A percentile compares a stretch with the other conserved stretches of the same genome.
Evolutionary conservation across 2,329 filamentous ascomycete genomes (phyloP).

Genomic region (Elsinoe ampelina): DNA sequence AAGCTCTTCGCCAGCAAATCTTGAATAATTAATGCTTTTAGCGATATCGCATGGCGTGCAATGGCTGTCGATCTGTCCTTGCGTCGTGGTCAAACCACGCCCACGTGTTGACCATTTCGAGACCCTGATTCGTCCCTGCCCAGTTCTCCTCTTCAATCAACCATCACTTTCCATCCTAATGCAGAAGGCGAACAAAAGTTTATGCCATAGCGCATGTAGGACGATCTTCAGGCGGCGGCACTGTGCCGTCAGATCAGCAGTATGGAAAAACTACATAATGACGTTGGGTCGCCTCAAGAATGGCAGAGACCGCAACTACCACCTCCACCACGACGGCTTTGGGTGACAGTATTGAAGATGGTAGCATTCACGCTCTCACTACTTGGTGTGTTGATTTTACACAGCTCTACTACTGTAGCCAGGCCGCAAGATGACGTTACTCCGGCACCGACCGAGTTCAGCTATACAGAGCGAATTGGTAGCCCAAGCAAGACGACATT

Average conservation of each 20-base stretch:
- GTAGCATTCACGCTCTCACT: background rate
- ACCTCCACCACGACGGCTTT: background rate
- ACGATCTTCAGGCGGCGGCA: background rate
- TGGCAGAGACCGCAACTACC: background rate
- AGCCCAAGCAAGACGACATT: constrained; percentile 8
- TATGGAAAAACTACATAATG: constrained; percentile 6
- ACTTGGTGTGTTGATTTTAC: background rate
- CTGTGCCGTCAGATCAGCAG: background rate
- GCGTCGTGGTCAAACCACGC: background rate
- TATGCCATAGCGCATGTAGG: constrained; percentile 2
- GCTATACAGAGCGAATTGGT: background rate
- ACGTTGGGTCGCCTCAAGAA: background rate
- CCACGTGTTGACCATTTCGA: background rate
- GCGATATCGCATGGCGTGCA: background rate
- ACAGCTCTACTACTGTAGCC: background rate
- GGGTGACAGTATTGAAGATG: background rate
- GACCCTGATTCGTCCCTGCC: constrained; percentile 3
- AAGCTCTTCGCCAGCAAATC: background rate
- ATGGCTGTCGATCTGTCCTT: constrained; percentile 1
- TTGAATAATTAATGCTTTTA: background rate
- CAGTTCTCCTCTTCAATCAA: background rate
- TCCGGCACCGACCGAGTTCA: background rate
- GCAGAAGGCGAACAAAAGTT: background rate
- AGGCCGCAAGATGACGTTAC: background rate
- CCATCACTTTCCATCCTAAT: background rate